phyloP scores from a whole-genome alignment of 805 yeast species.

The Ogataea corticis region DNA sequence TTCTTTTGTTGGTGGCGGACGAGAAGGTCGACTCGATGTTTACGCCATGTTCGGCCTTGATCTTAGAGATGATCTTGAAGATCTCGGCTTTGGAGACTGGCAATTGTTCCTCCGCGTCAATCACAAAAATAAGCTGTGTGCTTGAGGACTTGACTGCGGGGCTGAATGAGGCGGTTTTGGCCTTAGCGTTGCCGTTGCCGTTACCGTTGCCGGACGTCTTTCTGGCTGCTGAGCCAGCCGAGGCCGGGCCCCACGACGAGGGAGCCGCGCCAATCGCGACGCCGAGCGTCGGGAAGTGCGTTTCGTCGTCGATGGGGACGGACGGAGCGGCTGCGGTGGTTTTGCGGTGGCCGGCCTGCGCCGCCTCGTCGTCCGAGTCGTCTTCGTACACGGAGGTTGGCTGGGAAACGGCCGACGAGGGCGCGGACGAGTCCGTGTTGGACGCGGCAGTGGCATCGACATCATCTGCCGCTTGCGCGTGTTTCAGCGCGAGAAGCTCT shows the following conservation, averaged over 20 bases:
- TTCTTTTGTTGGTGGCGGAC: conserved; percentile 70
- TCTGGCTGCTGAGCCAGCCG: conserved; percentile 11
- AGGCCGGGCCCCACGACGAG: conserved; percentile 44
- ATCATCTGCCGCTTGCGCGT: conserved; percentile 27
- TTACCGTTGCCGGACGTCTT: too few relatives aligned
- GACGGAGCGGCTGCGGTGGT: conserved; percentile 22
- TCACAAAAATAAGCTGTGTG: conserved; percentile 77
- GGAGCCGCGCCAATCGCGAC: conserved; percentile 41
- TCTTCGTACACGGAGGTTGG: conserved; percentile 17
- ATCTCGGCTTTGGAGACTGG: conserved; percentile 65
- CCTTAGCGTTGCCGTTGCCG: too few relatives aligned
- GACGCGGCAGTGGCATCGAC: conserved; percentile 18
- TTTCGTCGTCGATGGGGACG: conserved; percentile 46
- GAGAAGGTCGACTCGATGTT: conserved; percentile 83
- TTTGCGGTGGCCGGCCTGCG: conserved; percentile 12
- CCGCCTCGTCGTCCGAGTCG: conserved; percentile 10
- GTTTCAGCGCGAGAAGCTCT: conserved; percentile 39
- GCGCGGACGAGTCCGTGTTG: conserved; percentile 18
- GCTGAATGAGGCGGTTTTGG: conserved; percentile 20
- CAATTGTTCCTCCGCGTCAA: conserved; percentile 68
- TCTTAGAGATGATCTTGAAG: conserved; percentile 60
- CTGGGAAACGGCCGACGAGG: conserved; percentile 20
- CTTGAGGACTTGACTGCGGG: conserved; percentile 55
- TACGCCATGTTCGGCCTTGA: conserved; percentile 61
- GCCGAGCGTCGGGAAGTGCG: conserved; percentile 69